These are phyloP conservation scores for Diutina mesorugosa DNA, from an alignment of 1,139 yeast species.

Conservation along the genomic window DNA sequence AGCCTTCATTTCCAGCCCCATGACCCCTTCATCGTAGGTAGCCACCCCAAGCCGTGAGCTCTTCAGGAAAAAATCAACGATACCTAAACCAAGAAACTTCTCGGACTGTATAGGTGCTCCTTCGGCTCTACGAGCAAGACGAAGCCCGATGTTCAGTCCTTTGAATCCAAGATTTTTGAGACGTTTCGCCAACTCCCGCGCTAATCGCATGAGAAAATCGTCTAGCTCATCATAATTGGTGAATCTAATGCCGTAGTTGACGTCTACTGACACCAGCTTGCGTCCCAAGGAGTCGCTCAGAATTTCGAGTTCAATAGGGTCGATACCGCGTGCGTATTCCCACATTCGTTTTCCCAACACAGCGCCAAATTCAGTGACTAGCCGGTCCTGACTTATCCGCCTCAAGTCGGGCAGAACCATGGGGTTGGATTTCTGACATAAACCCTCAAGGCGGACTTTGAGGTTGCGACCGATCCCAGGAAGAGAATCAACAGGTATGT, in stretches of 20 bases:
- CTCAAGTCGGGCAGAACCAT: constrained; percentile 21
- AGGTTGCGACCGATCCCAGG: constrained; percentile 78
- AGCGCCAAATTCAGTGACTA: constrained; percentile 44
- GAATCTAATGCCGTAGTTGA: constrained; percentile 84
- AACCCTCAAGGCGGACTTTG: constrained; percentile 17
- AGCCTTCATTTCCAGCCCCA: constrained; percentile 49
- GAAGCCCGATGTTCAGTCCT: constrained; percentile 50
- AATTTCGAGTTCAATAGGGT: constrained; percentile 40
- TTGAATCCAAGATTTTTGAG: constrained; percentile 31
- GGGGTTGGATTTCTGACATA: constrained; percentile 5
- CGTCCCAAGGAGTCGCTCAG: constrained; percentile 36
- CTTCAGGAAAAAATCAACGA: constrained; percentile 52
- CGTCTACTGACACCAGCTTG: constrained; percentile 77
- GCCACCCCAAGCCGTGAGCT: constrained; percentile 49
- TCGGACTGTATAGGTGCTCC: constrained; percentile 65
- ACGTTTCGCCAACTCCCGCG: constrained; percentile 47
- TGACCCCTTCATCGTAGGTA: constrained; percentile 47
- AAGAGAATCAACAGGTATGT: constrained; percentile 39
- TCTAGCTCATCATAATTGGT: constrained; percentile 48
- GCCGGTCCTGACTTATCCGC: constrained; percentile 15
- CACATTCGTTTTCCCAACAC: constrained; percentile 57
- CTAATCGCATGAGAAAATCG: constrained; percentile 42
- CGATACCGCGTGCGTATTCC: constrained; percentile 55
- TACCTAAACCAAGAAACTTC: constrained; percentile 77
- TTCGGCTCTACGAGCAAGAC: constrained; percentile 49